Percentiles rank a stretch among this genome's conserved stretches.
phyloP scores from a whole-genome alignment of 495 filamentous ascomycete species.

The Astrothelium macrocarpum region DNA sequence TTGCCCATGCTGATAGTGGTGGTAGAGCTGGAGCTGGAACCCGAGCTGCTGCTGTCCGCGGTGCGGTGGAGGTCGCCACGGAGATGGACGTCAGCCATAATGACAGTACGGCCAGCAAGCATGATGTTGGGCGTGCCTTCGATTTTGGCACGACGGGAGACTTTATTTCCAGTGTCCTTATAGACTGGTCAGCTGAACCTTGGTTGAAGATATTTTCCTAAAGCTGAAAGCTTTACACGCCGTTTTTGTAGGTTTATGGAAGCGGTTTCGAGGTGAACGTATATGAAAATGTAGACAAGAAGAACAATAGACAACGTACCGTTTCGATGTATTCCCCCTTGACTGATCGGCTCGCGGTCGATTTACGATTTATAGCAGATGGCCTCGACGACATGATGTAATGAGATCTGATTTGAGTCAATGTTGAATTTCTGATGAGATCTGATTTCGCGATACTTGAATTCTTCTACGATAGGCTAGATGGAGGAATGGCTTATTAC shows the following conservation, averaged over 20 bases:
- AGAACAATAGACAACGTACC: no score
- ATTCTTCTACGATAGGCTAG: no score
- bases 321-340: constrained; percentile 96
- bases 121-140: constrained; percentile 96
- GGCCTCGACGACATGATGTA: constrained; percentile 23
- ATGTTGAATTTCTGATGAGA: neutral
- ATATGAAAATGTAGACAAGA: no score
- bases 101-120: constrained; percentile 89
- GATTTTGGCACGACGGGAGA: constrained; percentile 79
- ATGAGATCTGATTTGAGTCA: neutral
- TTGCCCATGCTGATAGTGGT: constrained; percentile 74
- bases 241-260: no score
- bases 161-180: constrained; percentile 96
- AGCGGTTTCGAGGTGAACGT: no score
- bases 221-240: no score
- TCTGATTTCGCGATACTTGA: no score
- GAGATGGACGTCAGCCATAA: constrained; percentile 83
- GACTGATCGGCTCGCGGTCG: constrained; percentile 24
- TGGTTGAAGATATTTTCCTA: neutral
- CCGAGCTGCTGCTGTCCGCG: constrained; percentile 23
- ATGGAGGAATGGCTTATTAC: no score
- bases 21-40: constrained; percentile 25
- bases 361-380: constrained; percentile 37
- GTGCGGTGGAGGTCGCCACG: constrained; percentile 67
- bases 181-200: neutral